A percentile compares a stretch with the other conserved stretches of the same genome.
Conservation (phyloP, 192 early-diverging fungal genomes). For the Pilobolus umbonatus region DNA sequence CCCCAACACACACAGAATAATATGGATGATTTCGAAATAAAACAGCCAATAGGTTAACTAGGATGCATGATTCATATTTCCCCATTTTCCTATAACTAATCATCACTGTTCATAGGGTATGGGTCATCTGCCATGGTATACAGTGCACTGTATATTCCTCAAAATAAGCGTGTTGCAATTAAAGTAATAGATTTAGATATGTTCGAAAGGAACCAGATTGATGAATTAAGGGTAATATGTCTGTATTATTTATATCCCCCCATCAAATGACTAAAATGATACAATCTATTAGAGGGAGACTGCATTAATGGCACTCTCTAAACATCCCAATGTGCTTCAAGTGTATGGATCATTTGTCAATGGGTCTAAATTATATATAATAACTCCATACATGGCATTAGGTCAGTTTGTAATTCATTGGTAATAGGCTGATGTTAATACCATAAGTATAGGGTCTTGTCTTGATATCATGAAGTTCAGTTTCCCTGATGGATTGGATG, state of each 20-base stretch:
- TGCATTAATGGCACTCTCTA: slow-evolving; percentile 83
- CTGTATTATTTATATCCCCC: neutral
- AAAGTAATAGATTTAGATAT: slow-evolving; percentile 87
- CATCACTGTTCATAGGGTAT: slow-evolving; percentile 53
- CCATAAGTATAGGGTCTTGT: slow-evolving; percentile 57
- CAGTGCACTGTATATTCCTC: slow-evolving; percentile 68
- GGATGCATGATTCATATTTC: neutral
- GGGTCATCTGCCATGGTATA: slow-evolving; percentile 86
- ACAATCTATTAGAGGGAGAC: slow-evolving; percentile 61
- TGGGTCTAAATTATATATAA: slow-evolving; percentile 73
- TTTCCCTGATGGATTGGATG: slow-evolving; percentile 78
- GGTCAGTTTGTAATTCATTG: slow-evolving; percentile 33
- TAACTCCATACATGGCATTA: slow-evolving; percentile 72
- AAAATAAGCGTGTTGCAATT: slow-evolving; percentile 65
- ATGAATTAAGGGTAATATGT: slow-evolving; percentile 70
- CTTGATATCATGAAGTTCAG: slow-evolving; percentile 86
- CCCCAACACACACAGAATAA: neutral
- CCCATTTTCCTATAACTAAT: neutral
- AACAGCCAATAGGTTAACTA: slow-evolving; percentile 20
- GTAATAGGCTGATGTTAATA: neutral
- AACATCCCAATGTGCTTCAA: slow-evolving; percentile 75
- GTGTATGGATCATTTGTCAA: slow-evolving; percentile 83
- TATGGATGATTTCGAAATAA: slow-evolving; percentile 29
- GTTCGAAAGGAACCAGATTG: slow-evolving; percentile 89
- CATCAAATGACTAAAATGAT: neutral